Base-by-base conservation (phyloP, 2,329 filamentous ascomycete genomes). In the Colletotrichum lindemuthianum region DNA sequence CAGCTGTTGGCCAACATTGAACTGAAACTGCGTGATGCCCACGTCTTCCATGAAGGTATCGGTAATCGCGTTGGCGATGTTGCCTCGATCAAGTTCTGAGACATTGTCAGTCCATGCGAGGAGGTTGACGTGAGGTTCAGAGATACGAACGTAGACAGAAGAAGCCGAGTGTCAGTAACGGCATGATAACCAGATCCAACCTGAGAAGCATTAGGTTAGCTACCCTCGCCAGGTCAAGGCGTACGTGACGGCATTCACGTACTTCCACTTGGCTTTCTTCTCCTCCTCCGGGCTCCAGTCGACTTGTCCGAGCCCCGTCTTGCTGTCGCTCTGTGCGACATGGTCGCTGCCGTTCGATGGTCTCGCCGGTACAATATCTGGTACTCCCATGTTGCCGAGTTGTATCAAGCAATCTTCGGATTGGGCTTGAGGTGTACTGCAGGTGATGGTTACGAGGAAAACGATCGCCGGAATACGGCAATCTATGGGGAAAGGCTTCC, bases 1-100 rank as follows among this genome's bases (percentile, higher is more conserved):
- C 65, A 86, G 74, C 65, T 84, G 81, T 32, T 82, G 79, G 6
- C 83, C 83, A 37, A 84, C 72, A 59, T 86, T 86, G 71, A 84
- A 79, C 66, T 85, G 79, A 63, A 84, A 78, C 8, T 82, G 82
- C 4, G 76, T 78, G 66, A 86, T 79, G 13, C 76, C 72, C 16
- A 86, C 77, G 68, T 86, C 83, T 15, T 78, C 70, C 54, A 83
- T 79, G 68, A 86, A 82, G n/a, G 76, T 74, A 41, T 78, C 75
- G 8, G 75, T 76, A 9, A 76, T 74, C 1, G 75, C 75, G 39
- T 77, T 77, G 13, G 65, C 67, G 16, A 70, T 78, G 65, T 79
- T 79, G 40, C 76, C 75, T 24, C 77, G 72, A 56, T 79, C 77
- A 39, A 79, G 74, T 57, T 79, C 75, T 77, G 49, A 7, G 24